Base-by-base conservation (phyloP, 768 basidiomycete genomes). In the Pisolithus microcarpus region DNA sequence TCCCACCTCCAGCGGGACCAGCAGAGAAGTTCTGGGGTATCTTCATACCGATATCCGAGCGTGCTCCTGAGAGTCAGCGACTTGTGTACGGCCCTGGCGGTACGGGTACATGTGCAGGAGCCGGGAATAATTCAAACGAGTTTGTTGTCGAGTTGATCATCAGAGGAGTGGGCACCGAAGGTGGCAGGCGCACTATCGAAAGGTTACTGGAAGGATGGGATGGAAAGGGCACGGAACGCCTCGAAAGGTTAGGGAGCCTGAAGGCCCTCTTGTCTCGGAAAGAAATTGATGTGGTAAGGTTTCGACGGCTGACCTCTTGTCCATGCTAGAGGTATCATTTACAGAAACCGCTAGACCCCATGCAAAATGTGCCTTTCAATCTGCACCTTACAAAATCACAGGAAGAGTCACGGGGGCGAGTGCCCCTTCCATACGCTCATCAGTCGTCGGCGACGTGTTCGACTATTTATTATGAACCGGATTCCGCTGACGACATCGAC, bases 401-500 rank as follows among this genome's bases (percentile, higher is more conserved):
- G 62, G 83, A 85, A 61, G 76, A 79, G 54, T 84, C 85, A 19
- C 78, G 91, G 47, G 83, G 89, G 1, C 77, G 80, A 52, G 92
- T 97, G 2, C 87, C 91, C 13, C 70, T 97, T 36, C 95, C 95
- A 3, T 99, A 96, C 62, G 87, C 77, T 2, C 92, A 94, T 61
- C 82, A 89, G 72, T 21, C 48, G 6, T 44, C 53, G 44, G 49
- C 55, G 11, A 42, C 28, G n/a, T 39, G 55, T 18, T 46, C 57
- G 9, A 74, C 79, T 1, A 94, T 96, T 49, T 74, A 85, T 53
- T 96, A 95, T 56, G 90, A 93, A 58, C 91, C 93, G 8, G 93
- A 94, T 63, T 91, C 89, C 24, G 91, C 87, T 24, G 93, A 96
- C 61, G 93, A 96, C 57, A 79, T 94, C 46, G 93, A 96, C 62